Evolutionary conservation across 2,329 filamentous ascomycete species (phyloP).

Genomic region (Diaporthe eres): DNA sequence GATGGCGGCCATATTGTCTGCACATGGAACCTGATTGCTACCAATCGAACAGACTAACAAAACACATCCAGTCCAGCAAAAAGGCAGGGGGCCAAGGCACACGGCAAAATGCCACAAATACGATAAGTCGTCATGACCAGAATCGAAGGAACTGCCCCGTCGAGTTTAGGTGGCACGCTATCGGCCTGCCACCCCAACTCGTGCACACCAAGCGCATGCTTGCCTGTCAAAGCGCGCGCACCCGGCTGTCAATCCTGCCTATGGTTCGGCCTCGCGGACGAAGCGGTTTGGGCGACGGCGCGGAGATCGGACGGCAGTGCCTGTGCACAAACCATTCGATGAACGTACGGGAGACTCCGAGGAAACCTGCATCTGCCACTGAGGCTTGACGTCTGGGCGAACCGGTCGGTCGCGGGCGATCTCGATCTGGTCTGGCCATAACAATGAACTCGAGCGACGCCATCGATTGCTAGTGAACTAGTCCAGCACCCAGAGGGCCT

Average conservation of each 20-base stretch:
- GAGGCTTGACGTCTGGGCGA: background rate
- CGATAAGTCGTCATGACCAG: background rate
- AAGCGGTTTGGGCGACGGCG: background rate
- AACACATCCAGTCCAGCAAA: background rate
- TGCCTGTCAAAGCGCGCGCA: constrained; percentile 15
- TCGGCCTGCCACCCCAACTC: constrained; percentile 8
- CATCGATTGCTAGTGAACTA: background rate
- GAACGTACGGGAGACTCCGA: constrained; percentile 7
- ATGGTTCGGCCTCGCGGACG: background rate
- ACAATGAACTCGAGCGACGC: constrained; percentile 5
- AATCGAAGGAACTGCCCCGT: background rate
- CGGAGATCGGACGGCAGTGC: constrained; percentile 17
- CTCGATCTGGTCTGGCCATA: background rate
- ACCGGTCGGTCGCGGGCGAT: background rate
- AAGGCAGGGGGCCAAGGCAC: background rate
- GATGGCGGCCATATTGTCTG: background rate
- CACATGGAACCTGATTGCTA: background rate
- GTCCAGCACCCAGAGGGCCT: background rate
- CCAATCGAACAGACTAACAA: background rate
- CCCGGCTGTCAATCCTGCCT: background rate
- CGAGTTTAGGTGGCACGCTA: constrained; percentile 1
- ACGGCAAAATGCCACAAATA: constrained; percentile 11
- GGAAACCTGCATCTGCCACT: background rate
- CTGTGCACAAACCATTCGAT: background rate
- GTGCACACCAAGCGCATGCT: background rate